Evolutionary conservation across 2,329 filamentous ascomycete genomes (phyloP), one percentile per base, ranked within the genome.

Genomic region (Aureobasidium vineae): DNA sequence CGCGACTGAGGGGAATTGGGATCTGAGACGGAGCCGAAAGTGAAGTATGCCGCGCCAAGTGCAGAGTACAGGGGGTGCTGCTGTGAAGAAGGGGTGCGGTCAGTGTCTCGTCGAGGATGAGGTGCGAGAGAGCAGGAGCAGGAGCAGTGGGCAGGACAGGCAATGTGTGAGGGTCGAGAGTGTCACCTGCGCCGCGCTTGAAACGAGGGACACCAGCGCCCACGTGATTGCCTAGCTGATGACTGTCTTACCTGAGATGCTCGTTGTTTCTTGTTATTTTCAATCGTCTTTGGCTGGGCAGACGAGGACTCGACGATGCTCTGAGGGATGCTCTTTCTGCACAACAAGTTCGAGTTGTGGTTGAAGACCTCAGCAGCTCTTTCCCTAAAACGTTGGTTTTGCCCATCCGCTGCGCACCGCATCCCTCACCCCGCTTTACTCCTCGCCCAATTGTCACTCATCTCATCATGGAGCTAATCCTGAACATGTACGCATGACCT

Each of bases 401-500:
- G 57, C 28, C 57, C 57, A 49, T 61, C 57, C 57, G 57, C 57
- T 61, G 57, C 43, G 57, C 57, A 61, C 57, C 57, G 43, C 57
- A 61, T 61, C 57, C 57, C 57, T 49, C 57, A 61, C 57, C 57
- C 57, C 57, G 57, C 57, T 61, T 59, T 59, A 33, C 38, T 45
- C 40, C 41, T 61, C 57, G 43, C 57, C 57, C 57, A 47, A 49
- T 49, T 61, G 41, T 61, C 57, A 49, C 41, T 61, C 57, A 59
- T 59, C 54, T 61, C 57, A 61, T 61, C 57, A 61, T 61, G 41
- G 57, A 61, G 57, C 57, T 61, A 61, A 49, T 49, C 57, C 57
- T 26, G 26, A 43, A 10, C 54, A 61, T 47, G 57, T 49, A 61
- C 57, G 57, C 57, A 61, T 61, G 57, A 61, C 57, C 57, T 43